phyloP scores from a whole-genome alignment of 768 basidiomycete genomes.

The Paxillus rubicundulus region DNA sequence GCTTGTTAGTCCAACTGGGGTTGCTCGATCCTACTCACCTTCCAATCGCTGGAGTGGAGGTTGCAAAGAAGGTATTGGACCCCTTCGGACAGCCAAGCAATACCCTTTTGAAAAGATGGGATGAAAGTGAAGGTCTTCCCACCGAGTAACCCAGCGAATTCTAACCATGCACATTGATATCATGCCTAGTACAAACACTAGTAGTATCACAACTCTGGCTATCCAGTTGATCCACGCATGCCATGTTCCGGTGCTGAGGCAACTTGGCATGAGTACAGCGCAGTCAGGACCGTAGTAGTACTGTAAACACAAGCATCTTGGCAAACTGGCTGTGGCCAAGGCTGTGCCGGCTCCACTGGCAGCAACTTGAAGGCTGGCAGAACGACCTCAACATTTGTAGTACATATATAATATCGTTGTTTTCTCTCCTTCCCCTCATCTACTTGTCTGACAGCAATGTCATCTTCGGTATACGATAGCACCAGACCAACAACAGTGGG shows the following conservation, averaged over 20 bases:
- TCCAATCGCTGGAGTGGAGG: slow-evolving; percentile 41
- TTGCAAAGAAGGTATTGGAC: slow-evolving; percentile 40
- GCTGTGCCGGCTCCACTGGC: too few relatives aligned
- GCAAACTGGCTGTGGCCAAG: too few relatives aligned
- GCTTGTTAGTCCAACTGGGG: slow-evolving; percentile 42
- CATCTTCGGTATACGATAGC: slow-evolving; percentile 11
- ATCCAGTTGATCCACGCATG: too few relatives aligned
- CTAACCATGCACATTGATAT: too few relatives aligned
- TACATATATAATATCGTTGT: background rate
- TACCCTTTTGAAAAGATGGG: slow-evolving; percentile 35
- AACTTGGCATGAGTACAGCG: too few relatives aligned
- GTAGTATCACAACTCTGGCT: too few relatives aligned
- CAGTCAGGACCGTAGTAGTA: too few relatives aligned
- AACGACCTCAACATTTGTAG: too few relatives aligned
- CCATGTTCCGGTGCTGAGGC: too few relatives aligned
- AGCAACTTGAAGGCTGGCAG: too few relatives aligned
- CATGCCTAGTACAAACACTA: too few relatives aligned
- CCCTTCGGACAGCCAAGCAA: slow-evolving; percentile 42
- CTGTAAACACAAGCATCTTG: too few relatives aligned
- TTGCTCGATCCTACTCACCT: slow-evolving; percentile 32
- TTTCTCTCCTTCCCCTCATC: background rate
- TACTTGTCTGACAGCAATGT: slow-evolving; percentile 28
- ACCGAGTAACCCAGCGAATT: slow-evolving; percentile 22
- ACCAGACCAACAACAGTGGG: slow-evolving; percentile 7
- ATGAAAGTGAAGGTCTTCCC: slow-evolving; percentile 35